phyloP scores from a whole-genome alignment of 495 filamentous ascomycete species.

The Trichoderma asperelloides region DNA sequence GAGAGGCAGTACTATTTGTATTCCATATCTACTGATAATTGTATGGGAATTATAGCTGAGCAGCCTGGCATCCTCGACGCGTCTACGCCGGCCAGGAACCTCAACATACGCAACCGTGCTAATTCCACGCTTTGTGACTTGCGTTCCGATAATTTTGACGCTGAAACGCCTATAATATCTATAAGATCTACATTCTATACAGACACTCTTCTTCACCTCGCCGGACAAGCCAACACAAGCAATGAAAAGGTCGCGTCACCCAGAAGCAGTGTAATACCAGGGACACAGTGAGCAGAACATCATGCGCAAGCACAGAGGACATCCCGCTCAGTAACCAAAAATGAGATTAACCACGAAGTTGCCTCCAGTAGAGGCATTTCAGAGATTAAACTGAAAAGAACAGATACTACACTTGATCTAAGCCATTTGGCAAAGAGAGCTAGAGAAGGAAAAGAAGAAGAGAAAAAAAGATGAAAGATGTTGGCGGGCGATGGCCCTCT shows the following conservation, averaged over 20 bases:
- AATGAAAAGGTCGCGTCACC: constrained; percentile 27
- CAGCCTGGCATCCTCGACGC: no score
- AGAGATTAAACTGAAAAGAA: constrained; percentile 97
- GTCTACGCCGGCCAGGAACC: no score
- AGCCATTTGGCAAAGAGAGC: constrained; percentile 62
- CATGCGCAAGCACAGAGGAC: constrained; percentile 42
- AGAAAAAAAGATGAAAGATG: constrained; percentile 14
- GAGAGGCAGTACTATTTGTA: no score
- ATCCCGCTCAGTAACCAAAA: constrained; percentile 46
- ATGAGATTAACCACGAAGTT: constrained; percentile 74
- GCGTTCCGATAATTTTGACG: no score
- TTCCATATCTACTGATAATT: no score
- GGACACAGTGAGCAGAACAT: constrained; percentile 19
- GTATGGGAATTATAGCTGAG: no score
- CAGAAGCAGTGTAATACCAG: constrained; percentile 27
- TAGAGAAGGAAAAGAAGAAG: constrained; percentile 29
- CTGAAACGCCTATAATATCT: no score
- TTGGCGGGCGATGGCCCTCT: not conserved
- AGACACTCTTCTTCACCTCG: constrained; percentile 22
- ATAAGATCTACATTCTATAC: not conserved
- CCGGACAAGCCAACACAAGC: constrained; percentile 18
- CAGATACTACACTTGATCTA: constrained; percentile 99
- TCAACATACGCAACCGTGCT: not conserved
- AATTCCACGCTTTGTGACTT: not conserved
- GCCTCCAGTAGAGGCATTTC: constrained; percentile 56